Conservation (phyloP, 1,284 basidiomycete genomes). For the Cryptococcus maquisensis region DNA sequence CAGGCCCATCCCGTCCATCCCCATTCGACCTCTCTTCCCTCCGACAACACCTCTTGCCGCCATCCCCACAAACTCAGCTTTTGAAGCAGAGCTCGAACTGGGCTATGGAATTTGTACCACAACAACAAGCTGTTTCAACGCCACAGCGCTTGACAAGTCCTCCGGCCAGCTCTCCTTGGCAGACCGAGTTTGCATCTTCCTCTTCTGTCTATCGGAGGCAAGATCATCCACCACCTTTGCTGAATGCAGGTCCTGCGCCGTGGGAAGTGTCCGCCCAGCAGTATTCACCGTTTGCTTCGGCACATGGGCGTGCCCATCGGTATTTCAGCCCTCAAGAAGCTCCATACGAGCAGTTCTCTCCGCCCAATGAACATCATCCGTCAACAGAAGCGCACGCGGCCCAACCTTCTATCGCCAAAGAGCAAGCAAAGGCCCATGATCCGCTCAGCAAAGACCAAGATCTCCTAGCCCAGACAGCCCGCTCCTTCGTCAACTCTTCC, state of each 20-base stretch:
- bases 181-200: background rate
- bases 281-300: background rate
- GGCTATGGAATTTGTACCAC: conserved; percentile 19
- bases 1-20: conserved; percentile 3
- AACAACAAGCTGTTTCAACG: background rate
- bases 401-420: background rate
- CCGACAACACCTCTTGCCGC: conserved; percentile 29
- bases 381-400: background rate
- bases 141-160: background rate
- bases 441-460: conserved; percentile 52
- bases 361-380: no score
- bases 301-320: no score
- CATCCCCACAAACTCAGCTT: no score
- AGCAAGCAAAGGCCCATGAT: background rate
- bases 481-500: conserved; percentile 60
- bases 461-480: conserved; percentile 71
- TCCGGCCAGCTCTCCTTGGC: background rate
- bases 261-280: conserved; percentile 7
- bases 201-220: background rate
- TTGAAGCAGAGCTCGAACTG: conserved; percentile 6
- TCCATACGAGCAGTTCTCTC: no score
- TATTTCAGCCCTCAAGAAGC: background rate
- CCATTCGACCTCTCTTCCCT: conserved; percentile 41
- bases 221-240: background rate
- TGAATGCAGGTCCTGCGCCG: conserved; percentile 6